Base-by-base conservation (phyloP, 2,329 filamentous ascomycete genomes). In the Parafenestella ontariensis region DNA sequence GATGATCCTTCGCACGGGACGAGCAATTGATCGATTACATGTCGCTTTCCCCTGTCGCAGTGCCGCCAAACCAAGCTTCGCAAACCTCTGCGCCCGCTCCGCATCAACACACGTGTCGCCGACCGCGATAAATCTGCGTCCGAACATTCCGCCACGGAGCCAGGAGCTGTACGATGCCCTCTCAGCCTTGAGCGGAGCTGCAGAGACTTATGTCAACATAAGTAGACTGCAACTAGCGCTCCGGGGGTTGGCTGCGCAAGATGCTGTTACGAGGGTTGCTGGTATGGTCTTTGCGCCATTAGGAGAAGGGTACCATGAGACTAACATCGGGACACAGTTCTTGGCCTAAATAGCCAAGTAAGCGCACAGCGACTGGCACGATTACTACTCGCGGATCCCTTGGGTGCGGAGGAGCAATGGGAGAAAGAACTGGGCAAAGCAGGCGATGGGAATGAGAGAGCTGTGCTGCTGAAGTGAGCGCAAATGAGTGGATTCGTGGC, bases 161-260 rank as follows among this genome's bases (percentile, higher is more conserved):
- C 75, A 77, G 50, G 83, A 89, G 61, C 83, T 91, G 5, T 81
- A 88, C 58, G 75, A 81, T 39, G 79, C 85, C 2, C 78, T 93
- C 0, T 72, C 81, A 1, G 81, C 84, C 20, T 79, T 94, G 2
- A 82, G 89, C 64, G 83, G 83, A 46, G 78, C 84, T 44, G 85
- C 86, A 1, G 81, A 85, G 21, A 83, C 81, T 53, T 83, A 87
- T 63, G 81, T 90, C 48, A 89, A 89, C 66, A 81, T 88, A n/a
- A 86, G 89, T 26, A 82, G 88, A 50, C 71, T 93, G 41, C 88
- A 91, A 73, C 83, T 94, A 63, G 90, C 89, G 11, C 77, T 91
- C 20, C 83, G 86, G 59, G 87, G 89, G 20, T 69, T 88, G 58
- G 84, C 85, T 65, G 80, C 78, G 21, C 77, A 82, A 42, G 74